Percentiles rank a stretch among this genome's conserved stretches.
These are phyloP conservation scores for Paratinospora sagittata DNA, from an alignment of 164 flowering plant species.

Conservation along the genomic window DNA sequence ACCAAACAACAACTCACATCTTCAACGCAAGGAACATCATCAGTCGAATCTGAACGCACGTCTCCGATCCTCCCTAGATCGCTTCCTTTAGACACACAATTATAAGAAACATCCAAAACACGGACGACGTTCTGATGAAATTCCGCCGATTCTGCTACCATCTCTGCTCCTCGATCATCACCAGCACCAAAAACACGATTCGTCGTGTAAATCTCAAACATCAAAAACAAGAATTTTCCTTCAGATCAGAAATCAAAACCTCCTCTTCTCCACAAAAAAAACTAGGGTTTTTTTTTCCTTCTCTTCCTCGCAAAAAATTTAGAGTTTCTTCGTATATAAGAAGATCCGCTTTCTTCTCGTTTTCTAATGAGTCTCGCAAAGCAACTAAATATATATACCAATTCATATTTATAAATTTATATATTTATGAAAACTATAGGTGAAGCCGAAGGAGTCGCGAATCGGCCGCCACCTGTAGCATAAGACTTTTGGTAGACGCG, in stretches of 20 bases:
- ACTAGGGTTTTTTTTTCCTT: constrained; percentile 7
- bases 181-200: not conserved
- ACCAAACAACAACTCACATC: constrained; percentile 20
- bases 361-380: not conserved
- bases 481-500: not conserved
- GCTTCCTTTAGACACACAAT: constrained; percentile 17
- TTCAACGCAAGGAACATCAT: constrained; percentile 27
- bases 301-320: not conserved
- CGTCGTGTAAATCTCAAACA: no score
- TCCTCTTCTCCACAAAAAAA: not conserved
- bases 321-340: not conserved
- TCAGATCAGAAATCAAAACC: not conserved
- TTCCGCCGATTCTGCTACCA: constrained; percentile 27
- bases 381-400: constrained; percentile 2
- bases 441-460: not conserved
- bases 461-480: constrained; percentile 11
- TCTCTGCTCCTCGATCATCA: constrained; percentile 22
- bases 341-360: no score
- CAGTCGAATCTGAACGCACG: constrained; percentile 20
- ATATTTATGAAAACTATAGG: not conserved
- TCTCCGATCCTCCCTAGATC: constrained; percentile 16
- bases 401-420: no score
- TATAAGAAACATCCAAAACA: constrained; percentile 28
- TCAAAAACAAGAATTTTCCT: no score
- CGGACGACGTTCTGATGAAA: constrained; percentile 24